phyloP scores from a whole-genome alignment of 2,329 filamentous ascomycete genomes.

The Talaromyces piceae region DNA sequence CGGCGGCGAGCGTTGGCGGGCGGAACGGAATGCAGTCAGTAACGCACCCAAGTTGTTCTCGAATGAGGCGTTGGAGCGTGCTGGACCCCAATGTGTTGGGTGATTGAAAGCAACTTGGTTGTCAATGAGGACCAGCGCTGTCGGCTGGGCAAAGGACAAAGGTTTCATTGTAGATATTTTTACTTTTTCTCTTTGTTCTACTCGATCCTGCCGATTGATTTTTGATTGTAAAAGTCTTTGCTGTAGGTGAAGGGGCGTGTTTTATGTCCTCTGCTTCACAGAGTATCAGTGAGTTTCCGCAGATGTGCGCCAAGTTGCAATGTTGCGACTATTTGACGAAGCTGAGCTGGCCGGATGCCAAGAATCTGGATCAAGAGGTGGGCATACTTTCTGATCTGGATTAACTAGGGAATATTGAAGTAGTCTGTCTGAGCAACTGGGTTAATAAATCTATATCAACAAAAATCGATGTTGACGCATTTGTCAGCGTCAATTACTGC shows the following conservation, averaged over 20 bases:
- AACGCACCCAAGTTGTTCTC: conserved; percentile 37
- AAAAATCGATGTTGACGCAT: neutral
- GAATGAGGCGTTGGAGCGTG: conserved; percentile 39
- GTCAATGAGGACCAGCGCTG: conserved; percentile 43
- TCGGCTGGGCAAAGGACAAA: conserved; percentile 18
- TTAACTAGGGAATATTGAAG: too few species aligned
- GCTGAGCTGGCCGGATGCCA: too few species aligned
- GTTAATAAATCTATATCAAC: too few species aligned
- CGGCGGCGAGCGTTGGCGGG: conserved; percentile 12
- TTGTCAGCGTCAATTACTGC: neutral
- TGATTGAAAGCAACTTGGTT: conserved; percentile 39
- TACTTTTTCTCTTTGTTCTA: neutral
- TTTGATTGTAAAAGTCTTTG: too few species aligned
- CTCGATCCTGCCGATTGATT: neutral
- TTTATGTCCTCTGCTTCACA: too few species aligned
- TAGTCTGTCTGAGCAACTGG: too few species aligned
- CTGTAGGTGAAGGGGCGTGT: too few species aligned
- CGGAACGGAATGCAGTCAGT: conserved; percentile 28
- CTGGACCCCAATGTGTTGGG: conserved; percentile 32
- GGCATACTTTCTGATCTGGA: too few species aligned
- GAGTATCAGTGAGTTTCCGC: too few species aligned
- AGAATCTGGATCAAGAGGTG: too few species aligned
- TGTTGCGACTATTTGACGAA: too few species aligned
- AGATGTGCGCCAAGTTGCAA: too few species aligned
- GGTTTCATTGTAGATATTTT: conserved; percentile 1